A percentile compares a stretch with the other conserved stretches of the same genome.
Conservation (phyloP, 2,329 filamentous ascomycete species). For the Onygenales sp. region DNA sequence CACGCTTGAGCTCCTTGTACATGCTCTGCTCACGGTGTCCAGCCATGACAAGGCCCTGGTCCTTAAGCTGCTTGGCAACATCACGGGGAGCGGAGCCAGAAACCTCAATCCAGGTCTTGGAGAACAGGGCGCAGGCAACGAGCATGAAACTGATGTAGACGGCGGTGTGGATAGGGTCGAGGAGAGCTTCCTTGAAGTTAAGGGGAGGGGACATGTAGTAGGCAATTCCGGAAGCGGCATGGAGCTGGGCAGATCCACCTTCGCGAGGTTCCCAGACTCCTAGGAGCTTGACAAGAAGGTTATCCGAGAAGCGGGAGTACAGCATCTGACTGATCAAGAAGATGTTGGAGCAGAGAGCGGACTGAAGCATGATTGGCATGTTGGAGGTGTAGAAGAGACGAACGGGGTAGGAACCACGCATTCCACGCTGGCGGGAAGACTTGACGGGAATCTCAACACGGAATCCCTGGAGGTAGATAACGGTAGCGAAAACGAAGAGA, state of each 20-base stretch:
- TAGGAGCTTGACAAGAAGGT: slow-evolving; percentile 92
- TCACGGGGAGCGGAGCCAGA: slow-evolving; percentile 95
- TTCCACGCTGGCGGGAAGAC: slow-evolving; percentile 96
- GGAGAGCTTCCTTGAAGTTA: slow-evolving; percentile 92
- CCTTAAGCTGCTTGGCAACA: slow-evolving; percentile 99
- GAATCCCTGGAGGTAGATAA: slow-evolving; percentile 99
- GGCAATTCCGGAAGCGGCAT: slow-evolving; percentile 82
- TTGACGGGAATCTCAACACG: slow-evolving; percentile 99
- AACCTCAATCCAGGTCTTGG: slow-evolving; percentile 99
- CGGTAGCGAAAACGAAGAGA: slow-evolving; percentile 83
- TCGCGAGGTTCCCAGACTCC: slow-evolving; percentile 98
- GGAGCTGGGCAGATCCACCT: slow-evolving; percentile 80
- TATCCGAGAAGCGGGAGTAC: slow-evolving; percentile 97
- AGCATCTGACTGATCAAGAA: slow-evolving; percentile 99
- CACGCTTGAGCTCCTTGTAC: slow-evolving; percentile 99
- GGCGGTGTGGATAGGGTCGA: slow-evolving; percentile 93
- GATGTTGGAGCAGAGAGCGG: slow-evolving; percentile 94
- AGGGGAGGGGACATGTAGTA: slow-evolving; percentile 99
- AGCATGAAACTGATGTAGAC: slow-evolving; percentile 98
- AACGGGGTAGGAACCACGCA: slow-evolving; percentile 94
- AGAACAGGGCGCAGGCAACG: slow-evolving; percentile 93
- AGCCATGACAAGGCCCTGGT: slow-evolving; percentile 98
- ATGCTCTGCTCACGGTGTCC: slow-evolving; percentile 99
- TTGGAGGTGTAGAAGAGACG: slow-evolving; percentile 99
- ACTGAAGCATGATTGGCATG: slow-evolving; percentile 99